Conservation (phyloP, 805 yeast species). For the Candida ficus region DNA sequence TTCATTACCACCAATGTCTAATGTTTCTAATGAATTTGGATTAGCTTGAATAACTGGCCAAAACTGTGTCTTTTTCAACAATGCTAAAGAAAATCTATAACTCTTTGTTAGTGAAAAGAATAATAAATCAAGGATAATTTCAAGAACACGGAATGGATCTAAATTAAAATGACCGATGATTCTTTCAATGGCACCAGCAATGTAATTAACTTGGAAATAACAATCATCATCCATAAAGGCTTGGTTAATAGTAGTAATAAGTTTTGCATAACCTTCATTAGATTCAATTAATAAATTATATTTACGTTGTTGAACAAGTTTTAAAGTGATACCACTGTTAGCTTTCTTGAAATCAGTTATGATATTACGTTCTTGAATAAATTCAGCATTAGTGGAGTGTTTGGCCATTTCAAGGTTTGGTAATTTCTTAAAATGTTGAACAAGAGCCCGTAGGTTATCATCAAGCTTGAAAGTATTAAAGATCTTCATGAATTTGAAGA, state of each 20-base stretch:
- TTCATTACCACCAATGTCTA: conserved; percentile 49
- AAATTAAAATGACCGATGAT: conserved; percentile 71
- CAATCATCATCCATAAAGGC: conserved; percentile 39
- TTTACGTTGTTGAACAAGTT: conserved; percentile 36
- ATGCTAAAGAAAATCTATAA: conserved; percentile 40
- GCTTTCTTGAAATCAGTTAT: conserved; percentile 7
- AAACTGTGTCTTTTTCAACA: conserved; percentile 55
- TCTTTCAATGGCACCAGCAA: conserved; percentile 44
- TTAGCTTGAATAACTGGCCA: conserved; percentile 50
- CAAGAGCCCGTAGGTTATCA: conserved; percentile 19
- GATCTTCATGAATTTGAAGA: conserved; percentile 26
- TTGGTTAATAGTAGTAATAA: conserved; percentile 43
- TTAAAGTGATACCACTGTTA: neutral
- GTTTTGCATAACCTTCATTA: conserved; percentile 69
- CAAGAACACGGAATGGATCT: conserved; percentile 68
- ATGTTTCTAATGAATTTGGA: conserved; percentile 25
- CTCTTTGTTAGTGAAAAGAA: conserved; percentile 39
- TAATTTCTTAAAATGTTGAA: conserved; percentile 24
- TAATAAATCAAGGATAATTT: conserved; percentile 52
- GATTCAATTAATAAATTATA: conserved; percentile 71
- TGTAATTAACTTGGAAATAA: conserved; percentile 36
- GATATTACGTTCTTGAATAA: conserved; percentile 31
- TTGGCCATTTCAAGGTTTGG: conserved; percentile 14
- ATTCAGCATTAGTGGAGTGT: conserved; percentile 26
- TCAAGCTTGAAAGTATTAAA: conserved; percentile 25